Evolutionary conservation across 2,329 filamentous ascomycete genomes (phyloP).

Genomic region (Macroventuria anomochaeta): DNA sequence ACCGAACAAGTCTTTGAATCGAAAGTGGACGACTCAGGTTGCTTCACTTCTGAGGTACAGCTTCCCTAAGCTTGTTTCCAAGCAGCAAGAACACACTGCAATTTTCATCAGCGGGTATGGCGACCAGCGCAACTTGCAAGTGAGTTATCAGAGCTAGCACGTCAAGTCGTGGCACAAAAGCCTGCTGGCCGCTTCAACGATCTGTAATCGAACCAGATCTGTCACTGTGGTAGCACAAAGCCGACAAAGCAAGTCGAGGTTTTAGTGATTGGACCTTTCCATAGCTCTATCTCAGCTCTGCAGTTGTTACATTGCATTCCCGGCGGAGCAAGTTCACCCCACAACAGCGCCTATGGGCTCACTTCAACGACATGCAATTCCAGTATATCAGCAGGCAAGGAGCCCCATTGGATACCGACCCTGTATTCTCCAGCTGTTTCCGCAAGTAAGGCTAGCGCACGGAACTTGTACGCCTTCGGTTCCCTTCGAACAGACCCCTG

Average conservation of each 20-base stretch:
- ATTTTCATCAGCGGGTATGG: no score
- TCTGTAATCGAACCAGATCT: neutral
- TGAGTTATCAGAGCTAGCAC: neutral
- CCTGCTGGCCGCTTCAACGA: neutral
- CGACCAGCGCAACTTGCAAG: neutral
- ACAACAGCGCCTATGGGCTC: neutral
- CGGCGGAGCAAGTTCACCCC: neutral
- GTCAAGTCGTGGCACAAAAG: neutral
- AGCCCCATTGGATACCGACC: neutral
- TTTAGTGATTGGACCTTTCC: no score
- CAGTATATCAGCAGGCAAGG: neutral
- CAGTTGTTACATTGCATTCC: neutral
- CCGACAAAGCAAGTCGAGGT: neutral
- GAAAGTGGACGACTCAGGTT: no score
- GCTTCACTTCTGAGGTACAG: no score
- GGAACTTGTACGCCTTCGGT: slow-evolving; percentile 3
- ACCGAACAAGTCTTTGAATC: no score
- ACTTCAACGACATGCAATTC: neutral
- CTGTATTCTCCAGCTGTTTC: neutral
- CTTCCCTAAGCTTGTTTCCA: no score
- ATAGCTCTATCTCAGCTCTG: no score
- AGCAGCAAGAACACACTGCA: no score
- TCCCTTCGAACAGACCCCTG: slow-evolving; percentile 3
- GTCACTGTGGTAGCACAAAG: neutral
- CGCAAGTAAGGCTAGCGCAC: slow-evolving; percentile 7